These are phyloP conservation scores for Sugiyamaella smithiae DNA, from an alignment of 805 yeast genomes.

Conservation along the genomic window DNA sequence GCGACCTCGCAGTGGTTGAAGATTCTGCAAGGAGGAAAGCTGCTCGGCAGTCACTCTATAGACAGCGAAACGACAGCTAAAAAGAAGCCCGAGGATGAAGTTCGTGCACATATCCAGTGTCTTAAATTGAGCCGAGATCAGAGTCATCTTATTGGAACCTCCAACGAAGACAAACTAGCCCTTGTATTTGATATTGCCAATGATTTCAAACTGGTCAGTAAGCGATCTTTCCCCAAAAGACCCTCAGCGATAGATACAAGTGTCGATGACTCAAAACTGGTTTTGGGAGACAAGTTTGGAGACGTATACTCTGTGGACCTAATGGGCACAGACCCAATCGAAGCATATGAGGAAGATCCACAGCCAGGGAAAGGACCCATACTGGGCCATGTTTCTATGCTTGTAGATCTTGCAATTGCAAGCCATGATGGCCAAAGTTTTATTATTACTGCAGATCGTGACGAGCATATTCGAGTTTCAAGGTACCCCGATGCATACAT, in stretches of 20 bases:
- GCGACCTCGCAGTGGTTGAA: not conserved
- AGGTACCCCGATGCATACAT: conserved; percentile 74
- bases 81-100: conserved; percentile 43
- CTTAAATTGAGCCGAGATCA: conserved; percentile 54
- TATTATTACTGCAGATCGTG: conserved; percentile 84
- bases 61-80: conserved; percentile 1
- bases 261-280: conserved; percentile 46
- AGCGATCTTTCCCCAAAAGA: conserved; percentile 84
- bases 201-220: conserved; percentile 52
- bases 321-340: conserved; percentile 20
- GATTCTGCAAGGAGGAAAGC: not conserved
- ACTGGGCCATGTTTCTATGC: conserved; percentile 95
- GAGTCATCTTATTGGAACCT: conserved; percentile 57
- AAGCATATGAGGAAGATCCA: conserved; percentile 17
- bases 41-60: not conserved
- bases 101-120: conserved; percentile 65
- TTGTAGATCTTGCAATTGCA: conserved; percentile 63
- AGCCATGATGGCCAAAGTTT: conserved; percentile 47
- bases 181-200: conserved; percentile 50
- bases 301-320: conserved; percentile 73
- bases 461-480: conserved; percentile 89
- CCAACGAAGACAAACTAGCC: conserved; percentile 82
- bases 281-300: conserved; percentile 93
- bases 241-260: conserved; percentile 78
- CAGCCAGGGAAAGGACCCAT: conserved; percentile 47